Evolutionary conservation across 768 basidiomycete genomes (phyloP).

Genomic region (Hydnum rufescens): DNA sequence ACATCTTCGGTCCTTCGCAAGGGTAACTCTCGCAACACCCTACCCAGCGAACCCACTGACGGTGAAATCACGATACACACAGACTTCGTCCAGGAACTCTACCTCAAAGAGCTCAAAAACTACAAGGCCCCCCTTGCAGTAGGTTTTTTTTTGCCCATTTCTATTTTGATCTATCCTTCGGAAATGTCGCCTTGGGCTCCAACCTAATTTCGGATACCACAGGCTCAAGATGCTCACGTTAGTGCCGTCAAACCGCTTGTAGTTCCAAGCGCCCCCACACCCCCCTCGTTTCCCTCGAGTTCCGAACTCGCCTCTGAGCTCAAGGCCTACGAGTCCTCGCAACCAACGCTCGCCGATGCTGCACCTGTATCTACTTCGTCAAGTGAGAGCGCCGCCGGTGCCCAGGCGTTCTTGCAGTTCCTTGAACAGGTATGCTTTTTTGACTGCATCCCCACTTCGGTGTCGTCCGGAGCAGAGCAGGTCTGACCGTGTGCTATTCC

Average conservation of each 20-base stretch:
- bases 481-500: background rate
- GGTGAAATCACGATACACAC: slow-evolving; percentile 13
- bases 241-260: slow-evolving; percentile 69
- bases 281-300: slow-evolving; percentile 62
- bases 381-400: slow-evolving; percentile 30
- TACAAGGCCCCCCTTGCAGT: slow-evolving; percentile 68
- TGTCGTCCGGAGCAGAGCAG: too few relatives aligned
- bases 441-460: too few relatives aligned
- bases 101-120: slow-evolving; percentile 70
- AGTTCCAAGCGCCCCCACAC: slow-evolving; percentile 49
- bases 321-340: slow-evolving; percentile 61
- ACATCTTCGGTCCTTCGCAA: too few relatives aligned
- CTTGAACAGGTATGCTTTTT: slow-evolving; percentile 26
- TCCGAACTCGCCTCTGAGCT: slow-evolving; percentile 77
- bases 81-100: slow-evolving; percentile 90
- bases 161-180: background rate
- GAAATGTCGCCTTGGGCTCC: background rate
- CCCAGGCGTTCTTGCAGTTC: slow-evolving; percentile 61
- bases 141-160: slow-evolving; percentile 18
- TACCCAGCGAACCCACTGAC: too few relatives aligned
- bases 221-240: slow-evolving; percentile 85
- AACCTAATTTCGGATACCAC: slow-evolving; percentile 4
- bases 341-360: slow-evolving; percentile 29
- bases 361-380: slow-evolving; percentile 18
- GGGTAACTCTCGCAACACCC: too few relatives aligned